phyloP scores from a whole-genome alignment of 2,329 filamentous ascomycete species.

The Stagonosporopsis rhizophila region DNA sequence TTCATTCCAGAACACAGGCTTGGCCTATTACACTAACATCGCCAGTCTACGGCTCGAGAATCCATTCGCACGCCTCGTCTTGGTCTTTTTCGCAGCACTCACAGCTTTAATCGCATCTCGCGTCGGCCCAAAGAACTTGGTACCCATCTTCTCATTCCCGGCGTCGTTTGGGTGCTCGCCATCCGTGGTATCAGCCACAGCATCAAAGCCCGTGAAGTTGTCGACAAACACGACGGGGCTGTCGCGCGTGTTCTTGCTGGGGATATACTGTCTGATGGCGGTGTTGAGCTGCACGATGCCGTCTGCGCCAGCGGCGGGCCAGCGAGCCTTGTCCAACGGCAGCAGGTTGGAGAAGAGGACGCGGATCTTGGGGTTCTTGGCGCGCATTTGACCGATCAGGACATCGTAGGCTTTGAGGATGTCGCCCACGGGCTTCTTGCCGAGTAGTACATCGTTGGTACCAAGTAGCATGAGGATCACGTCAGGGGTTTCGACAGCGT shows the following conservation, averaged over 20 bases:
- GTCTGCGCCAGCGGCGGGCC: constrained; percentile 23
- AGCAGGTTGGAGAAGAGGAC: constrained; percentile 48
- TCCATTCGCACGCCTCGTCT: constrained; percentile 2
- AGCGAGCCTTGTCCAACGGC: constrained; percentile 37
- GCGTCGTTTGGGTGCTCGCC: constrained; percentile 45
- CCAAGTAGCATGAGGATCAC: constrained; percentile 58
- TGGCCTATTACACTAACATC: constrained; percentile 7
- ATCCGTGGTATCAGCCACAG: constrained; percentile 40
- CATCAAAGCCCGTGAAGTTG: constrained; percentile 38
- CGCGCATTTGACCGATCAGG: constrained; percentile 53
- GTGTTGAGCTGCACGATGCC: constrained; percentile 31
- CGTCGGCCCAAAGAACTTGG: constrained; percentile 34
- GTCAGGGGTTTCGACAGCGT: constrained; percentile 46
- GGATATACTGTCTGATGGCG: constrained; percentile 29
- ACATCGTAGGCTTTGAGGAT: constrained; percentile 50
- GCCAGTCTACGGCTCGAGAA: constrained; percentile 10
- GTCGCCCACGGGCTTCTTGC: constrained; percentile 38
- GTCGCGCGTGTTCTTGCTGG: constrained; percentile 26
- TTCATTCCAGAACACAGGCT: not conserved
- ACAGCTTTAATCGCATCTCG: constrained; percentile 22
- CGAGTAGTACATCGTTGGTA: constrained; percentile 54
- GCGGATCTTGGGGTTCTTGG: constrained; percentile 50
- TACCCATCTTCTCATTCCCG: constrained; percentile 42
- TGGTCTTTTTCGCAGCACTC: constrained; percentile 13
- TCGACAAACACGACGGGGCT: constrained; percentile 42